Conservation (phyloP, 768 basidiomycete genomes). For the Lactarius psammicola region DNA sequence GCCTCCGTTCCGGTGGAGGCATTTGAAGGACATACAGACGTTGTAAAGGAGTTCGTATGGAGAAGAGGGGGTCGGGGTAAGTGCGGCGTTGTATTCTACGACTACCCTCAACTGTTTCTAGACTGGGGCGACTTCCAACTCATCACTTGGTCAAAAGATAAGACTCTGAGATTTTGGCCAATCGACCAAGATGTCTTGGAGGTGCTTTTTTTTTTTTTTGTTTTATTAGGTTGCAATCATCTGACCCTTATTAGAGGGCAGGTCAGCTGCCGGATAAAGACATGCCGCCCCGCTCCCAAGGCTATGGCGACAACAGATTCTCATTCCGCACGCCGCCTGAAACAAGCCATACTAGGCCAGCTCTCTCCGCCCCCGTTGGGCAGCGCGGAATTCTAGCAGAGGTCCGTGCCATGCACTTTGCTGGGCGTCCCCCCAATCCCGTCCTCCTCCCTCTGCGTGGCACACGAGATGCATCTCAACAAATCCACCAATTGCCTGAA, state of each 20-base stretch:
- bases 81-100: conserved; percentile 16
- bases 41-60: conserved; percentile 99
- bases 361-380: conserved; percentile 65
- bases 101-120: conserved; percentile 21
- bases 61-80: conserved; percentile 60
- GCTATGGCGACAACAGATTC: conserved; percentile 33
- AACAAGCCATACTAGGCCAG: conserved; percentile 24
- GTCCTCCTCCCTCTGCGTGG: conserved; percentile 33
- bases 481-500: conserved; percentile 17
- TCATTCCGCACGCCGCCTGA: conserved; percentile 60
- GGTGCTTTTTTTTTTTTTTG: conserved; percentile 40
- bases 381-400: conserved; percentile 67
- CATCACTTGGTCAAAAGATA: conserved; percentile 86
- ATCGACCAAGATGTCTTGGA: conserved; percentile 68
- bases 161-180: conserved; percentile 90
- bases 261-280: conserved; percentile 30
- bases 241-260: conserved; percentile 30
- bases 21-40: conserved; percentile 88
- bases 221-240: background rate
- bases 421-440: conserved; percentile 30
- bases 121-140: conserved; percentile 55
- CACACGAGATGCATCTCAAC: conserved; percentile 2
- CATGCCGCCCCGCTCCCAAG: conserved; percentile 19
- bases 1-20: conserved; percentile 57
- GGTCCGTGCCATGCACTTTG: conserved; percentile 53